Base-by-base conservation (phyloP, 1,284 basidiomycete genomes). In the Sporisorium exsertum region DNA sequence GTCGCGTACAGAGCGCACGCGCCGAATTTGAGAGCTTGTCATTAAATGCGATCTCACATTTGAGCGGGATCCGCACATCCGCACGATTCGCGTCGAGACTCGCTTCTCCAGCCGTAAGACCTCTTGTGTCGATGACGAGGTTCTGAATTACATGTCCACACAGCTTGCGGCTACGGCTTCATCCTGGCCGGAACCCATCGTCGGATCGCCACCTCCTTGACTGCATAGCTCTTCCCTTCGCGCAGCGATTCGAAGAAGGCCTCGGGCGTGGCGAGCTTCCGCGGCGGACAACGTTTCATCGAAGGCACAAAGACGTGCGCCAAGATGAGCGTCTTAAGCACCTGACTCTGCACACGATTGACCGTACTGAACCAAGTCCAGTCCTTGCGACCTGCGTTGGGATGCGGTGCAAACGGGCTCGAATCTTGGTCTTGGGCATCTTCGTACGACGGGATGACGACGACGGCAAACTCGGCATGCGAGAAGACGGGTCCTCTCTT, bases 361-460 rank as follows among this genome's bases (percentile, higher is more conserved):
- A 98, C 90, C 2, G 97, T 99, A 85, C 93, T 94, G 42, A 99
- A 90, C 95, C 95, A 98, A 13, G 93, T 90, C 97, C 97, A 99
- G 33, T 90, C 88, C 2, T 89, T 87, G 60, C 91, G 92, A 2
- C 81, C 81, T 4, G 51, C 64, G 51, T 79, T 82, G 18, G 80
- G 77, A 58, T 80, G 79, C 13, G 59, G 52, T 2, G 64, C 20
- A 46, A 84, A 84, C 0, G 83, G 83, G 6, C 72, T 71, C n/a
- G 69, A 57, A 26, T 87, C 86, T 64, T 90, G 88, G 84, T 98
- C 95, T 47, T 87, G 86, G 0, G 90, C 88, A 78, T 97, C 92
- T 87, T 93, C 91, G 81, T 97, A 98, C 1, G 92, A 91, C 0
- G 96, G 96, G 59, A 94, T 90, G 16, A 96, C 89, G 10, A 96